Conservation (phyloP, 345 rosid species). For the Hypericum perforatum region DNA sequence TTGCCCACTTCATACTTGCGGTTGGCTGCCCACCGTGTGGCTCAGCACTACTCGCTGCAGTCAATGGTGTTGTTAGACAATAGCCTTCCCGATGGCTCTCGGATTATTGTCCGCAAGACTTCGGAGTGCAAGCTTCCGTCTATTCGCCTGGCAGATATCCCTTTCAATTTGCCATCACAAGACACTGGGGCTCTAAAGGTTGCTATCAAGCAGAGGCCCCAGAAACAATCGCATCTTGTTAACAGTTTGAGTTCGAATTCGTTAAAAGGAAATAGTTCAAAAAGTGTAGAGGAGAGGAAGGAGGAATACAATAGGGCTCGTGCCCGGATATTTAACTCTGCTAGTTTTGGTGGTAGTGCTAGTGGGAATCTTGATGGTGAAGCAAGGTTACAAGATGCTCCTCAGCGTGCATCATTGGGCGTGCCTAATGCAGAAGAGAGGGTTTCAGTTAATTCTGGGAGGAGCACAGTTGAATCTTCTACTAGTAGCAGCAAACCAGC, state of each 20-base stretch:
- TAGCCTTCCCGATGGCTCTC: conserved; percentile 50
- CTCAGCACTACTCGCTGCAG: conserved; percentile 69
- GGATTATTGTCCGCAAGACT: conserved; percentile 63
- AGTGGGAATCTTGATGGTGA: conserved; percentile 37
- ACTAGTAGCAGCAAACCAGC: conserved; percentile 38
- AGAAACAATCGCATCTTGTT: conserved; percentile 28
- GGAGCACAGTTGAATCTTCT: conserved; percentile 41
- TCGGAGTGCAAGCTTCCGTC: conserved; percentile 45
- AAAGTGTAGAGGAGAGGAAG: conserved; percentile 78
- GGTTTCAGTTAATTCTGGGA: conserved; percentile 33
- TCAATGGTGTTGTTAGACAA: conserved; percentile 75
- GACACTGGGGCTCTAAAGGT: conserved; percentile 45
- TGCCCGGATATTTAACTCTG: conserved; percentile 58
- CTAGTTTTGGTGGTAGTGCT: conserved; percentile 25
- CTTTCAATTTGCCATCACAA: conserved; percentile 53
- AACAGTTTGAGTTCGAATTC: conserved; percentile 33
- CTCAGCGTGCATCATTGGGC: conserved; percentile 26
- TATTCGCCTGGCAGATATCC: conserved; percentile 66
- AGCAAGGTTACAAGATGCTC: conserved; percentile 32
- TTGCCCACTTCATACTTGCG: conserved; percentile 70
- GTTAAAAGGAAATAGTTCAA: conserved; percentile 34
- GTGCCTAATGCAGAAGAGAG: conserved; percentile 40
- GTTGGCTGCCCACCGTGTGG: conserved; percentile 81
- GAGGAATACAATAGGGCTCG: conserved; percentile 79
- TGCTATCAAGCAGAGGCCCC: conserved; percentile 75